These are phyloP conservation scores for Kodamaea jinghongensis DNA, from an alignment of 805 yeast species.

Conservation along the genomic window DNA sequence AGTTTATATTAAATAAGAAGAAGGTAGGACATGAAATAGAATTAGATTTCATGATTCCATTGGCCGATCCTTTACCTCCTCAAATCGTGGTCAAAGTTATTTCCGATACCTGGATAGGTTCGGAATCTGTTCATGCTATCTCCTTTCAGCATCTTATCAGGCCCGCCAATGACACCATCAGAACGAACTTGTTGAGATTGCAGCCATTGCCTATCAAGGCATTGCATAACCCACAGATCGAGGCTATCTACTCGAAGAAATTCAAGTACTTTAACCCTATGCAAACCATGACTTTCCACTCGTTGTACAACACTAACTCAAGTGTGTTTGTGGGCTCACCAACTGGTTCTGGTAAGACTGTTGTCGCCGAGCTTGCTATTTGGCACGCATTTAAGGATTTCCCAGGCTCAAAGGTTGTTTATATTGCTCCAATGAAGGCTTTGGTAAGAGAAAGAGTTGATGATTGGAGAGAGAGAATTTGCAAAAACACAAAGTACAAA, in stretches of 20 bases:
- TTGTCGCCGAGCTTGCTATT: slow-evolving; percentile 94
- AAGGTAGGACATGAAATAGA: slow-evolving; percentile 57
- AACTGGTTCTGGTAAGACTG: slow-evolving; percentile 94
- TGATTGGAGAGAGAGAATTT: slow-evolving; percentile 66
- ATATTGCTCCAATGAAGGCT: slow-evolving; percentile 90
- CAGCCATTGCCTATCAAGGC: slow-evolving; percentile 88
- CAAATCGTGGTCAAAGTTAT: slow-evolving; percentile 77
- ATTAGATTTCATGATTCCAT: slow-evolving; percentile 89
- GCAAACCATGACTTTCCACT: slow-evolving; percentile 96
- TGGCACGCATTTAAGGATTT: slow-evolving; percentile 91
- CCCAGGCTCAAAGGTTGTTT: slow-evolving; percentile 78
- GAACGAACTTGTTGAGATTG: slow-evolving; percentile 73
- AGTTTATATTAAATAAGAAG: slow-evolving; percentile 62
- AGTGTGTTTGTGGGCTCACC: slow-evolving; percentile 95
- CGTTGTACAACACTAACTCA: slow-evolving; percentile 73
- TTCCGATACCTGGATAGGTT: slow-evolving; percentile 88
- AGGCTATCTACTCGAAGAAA: slow-evolving; percentile 59
- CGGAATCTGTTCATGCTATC: slow-evolving; percentile 70
- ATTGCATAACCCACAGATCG: slow-evolving; percentile 63
- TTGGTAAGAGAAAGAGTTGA: slow-evolving; percentile 79
- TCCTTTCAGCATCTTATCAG: slow-evolving; percentile 88
- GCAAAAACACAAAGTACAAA: slow-evolving; percentile 43
- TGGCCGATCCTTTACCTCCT: slow-evolving; percentile 84
- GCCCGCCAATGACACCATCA: slow-evolving; percentile 83
- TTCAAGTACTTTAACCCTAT: slow-evolving; percentile 94